phyloP scores from a whole-genome alignment of 768 basidiomycete species.

The Russula emetica region DNA sequence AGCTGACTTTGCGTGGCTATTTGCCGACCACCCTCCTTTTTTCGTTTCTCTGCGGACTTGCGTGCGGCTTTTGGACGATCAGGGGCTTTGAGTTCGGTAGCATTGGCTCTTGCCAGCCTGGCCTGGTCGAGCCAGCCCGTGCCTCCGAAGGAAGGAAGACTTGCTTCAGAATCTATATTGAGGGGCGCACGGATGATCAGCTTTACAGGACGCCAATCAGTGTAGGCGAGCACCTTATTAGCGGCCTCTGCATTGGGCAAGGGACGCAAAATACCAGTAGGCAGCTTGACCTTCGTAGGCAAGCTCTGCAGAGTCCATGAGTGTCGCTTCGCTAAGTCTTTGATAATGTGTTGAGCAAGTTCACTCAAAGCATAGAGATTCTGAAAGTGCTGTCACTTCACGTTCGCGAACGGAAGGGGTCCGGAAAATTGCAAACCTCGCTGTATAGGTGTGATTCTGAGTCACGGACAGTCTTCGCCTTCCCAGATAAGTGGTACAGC shows the following conservation, averaged over 20 bases:
- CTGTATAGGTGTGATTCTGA: slow-evolving; percentile 59
- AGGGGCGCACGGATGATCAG: not conserved
- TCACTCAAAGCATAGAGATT: slow-evolving; percentile 86
- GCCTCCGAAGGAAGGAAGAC: slow-evolving; percentile 64
- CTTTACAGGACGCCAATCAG: not conserved
- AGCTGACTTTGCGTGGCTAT: slow-evolving; percentile 48
- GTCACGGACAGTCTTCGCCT: slow-evolving; percentile 85
- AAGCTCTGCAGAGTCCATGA: slow-evolving; percentile 76
- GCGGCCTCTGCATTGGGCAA: slow-evolving; percentile 63
- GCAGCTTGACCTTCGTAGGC: slow-evolving; percentile 76
- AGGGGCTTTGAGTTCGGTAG: slow-evolving; percentile 32
- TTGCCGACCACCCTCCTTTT: slow-evolving; percentile 45
- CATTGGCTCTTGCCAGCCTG: slow-evolving; percentile 34
- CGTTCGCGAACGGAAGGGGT: not conserved
- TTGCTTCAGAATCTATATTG: slow-evolving; percentile 59
- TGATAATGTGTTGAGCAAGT: slow-evolving; percentile 83
- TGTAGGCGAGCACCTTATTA: slow-evolving; percentile 46
- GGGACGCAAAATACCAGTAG: slow-evolving; percentile 73
- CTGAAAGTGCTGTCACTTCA: slow-evolving; percentile 39
- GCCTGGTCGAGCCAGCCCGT: slow-evolving; percentile 51
- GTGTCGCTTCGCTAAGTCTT: slow-evolving; percentile 53
- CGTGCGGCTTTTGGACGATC: slow-evolving; percentile 43
- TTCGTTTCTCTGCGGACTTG: slow-evolving; percentile 54
- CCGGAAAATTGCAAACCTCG: slow-evolving; percentile 47
- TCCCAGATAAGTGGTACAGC: slow-evolving; percentile 74